Base-by-base conservation (phyloP, 805 yeast species). In the Candida pseudoglaebosa region DNA sequence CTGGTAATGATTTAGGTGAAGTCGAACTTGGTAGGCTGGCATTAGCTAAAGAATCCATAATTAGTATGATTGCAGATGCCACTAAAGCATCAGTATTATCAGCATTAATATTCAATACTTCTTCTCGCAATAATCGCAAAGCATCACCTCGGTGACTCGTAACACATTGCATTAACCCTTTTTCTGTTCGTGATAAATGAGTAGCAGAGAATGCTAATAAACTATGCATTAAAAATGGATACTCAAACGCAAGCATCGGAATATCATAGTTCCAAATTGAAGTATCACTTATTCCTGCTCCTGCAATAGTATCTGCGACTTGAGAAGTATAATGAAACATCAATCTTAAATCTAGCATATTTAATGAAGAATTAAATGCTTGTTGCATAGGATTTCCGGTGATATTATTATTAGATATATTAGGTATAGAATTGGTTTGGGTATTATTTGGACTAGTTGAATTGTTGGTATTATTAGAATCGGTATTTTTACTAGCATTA, bases 11-110 rank as follows among this genome's bases (percentile, higher is more conserved):
- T 47, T 75, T 77, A 3, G 79, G 70, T 3, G 69, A 62, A 2
- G 70, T 64, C 24, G 64, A 61, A 32, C 61, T 56, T 32, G 78
- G 95, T 34, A 75, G 65, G 2, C 82, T 77, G 0, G 96, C 97
- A 60, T 90, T 90, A 3, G 97, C 97, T 47, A 88, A 66, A 0
- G 97, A 86, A 57, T 91, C 98, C 85, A 91, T 85, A 39, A 89
- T 89, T 40, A 91, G 67, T 28, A 91, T 80, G 45, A 90, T 71
- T 0, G 96, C 95, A 37, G 95, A 81, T 0, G 97, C 96, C 12
- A 90, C 96, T 38, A 91, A 67, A 0, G 97, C 95, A 60, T 91
- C 98, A 1, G 95, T 84, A 50, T 90, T 90, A 36, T 85, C 88
- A 2, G 86, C 73, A 13, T 84, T 81, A 45, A 91, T 86, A 45